Evolutionary conservation across 2,329 filamentous ascomycete genomes (phyloP).

Genomic region (Paraphoma sp.): DNA sequence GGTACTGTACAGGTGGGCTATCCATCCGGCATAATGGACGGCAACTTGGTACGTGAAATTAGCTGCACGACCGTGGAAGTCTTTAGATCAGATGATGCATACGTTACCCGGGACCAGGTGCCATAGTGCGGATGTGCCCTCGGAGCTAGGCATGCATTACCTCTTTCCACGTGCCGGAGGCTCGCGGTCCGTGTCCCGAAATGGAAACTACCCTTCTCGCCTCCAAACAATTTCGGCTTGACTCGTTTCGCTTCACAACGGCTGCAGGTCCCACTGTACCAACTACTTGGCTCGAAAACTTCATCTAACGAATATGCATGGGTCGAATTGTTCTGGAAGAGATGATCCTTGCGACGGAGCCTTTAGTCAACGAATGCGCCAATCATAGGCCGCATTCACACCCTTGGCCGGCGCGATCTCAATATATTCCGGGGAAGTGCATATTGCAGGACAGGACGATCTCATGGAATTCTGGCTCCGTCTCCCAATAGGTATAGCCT

Average conservation of each 20-base stretch:
- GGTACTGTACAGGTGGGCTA: too few species aligned
- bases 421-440: conserved; percentile 13
- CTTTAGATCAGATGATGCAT: not conserved
- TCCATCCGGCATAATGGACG: too few species aligned
- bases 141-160: not conserved
- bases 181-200: not conserved
- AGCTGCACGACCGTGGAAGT: not conserved
- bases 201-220: not conserved
- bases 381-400: conserved; percentile 2
- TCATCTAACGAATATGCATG: not conserved
- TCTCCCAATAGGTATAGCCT: conserved; percentile 9
- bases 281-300: conserved; percentile 4
- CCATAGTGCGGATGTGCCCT: not conserved
- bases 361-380: conserved; percentile 8
- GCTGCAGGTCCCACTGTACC: conserved; percentile 10
- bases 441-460: conserved; percentile 3
- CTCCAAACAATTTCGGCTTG: not conserved
- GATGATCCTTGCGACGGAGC: conserved; percentile 6
- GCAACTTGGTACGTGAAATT: too few species aligned
- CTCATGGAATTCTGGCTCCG: conserved; percentile 7
- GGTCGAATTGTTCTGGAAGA: conserved; percentile 10
- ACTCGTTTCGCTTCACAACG: not conserved
- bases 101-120: not conserved
- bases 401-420: conserved; percentile 4
- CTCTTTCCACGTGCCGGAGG: not conserved